Percentiles rank a stretch among this genome's conserved stretches.
Evolutionary conservation across 257 asterid genomes (phyloP).

Genomic region (Ehretia macrophylla): DNA sequence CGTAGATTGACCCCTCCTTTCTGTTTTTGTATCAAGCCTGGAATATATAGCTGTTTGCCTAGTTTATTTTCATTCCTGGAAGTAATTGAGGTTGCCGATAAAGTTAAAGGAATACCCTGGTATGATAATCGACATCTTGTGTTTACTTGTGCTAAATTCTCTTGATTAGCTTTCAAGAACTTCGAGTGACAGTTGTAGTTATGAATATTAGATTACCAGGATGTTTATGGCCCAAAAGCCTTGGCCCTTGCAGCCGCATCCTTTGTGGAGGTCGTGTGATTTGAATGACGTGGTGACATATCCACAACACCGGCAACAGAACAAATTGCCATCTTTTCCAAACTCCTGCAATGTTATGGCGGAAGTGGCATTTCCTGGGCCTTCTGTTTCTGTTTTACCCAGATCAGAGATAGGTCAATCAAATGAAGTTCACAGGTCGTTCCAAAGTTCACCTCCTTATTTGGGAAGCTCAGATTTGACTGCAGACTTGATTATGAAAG

Average conservation of each 20-base stretch:
- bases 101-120: constrained; percentile 35
- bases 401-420: constrained; percentile 23
- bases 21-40: constrained; percentile 36
- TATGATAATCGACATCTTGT: constrained; percentile 25
- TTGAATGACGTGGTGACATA: constrained; percentile 31
- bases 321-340: too few relatives aligned
- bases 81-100: constrained; percentile 21
- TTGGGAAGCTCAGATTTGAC: constrained; percentile 23
- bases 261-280: constrained; percentile 40
- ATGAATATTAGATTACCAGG: constrained; percentile 40
- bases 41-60: constrained; percentile 28
- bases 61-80: constrained; percentile 29
- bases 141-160: constrained; percentile 15
- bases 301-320: constrained; percentile 5
- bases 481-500: constrained; percentile 16
- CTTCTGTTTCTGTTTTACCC: constrained; percentile 25
- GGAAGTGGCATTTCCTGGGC: constrained; percentile 15
- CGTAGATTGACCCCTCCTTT: constrained; percentile 47
- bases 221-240: constrained; percentile 50
- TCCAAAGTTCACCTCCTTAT: constrained; percentile 13
- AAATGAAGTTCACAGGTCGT: constrained; percentile 26
- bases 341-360: too few relatives aligned
- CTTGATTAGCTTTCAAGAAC: constrained; percentile 16
- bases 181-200: constrained; percentile 10
- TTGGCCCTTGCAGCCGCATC: constrained; percentile 36